Base-by-base conservation (phyloP, 805 yeast species). In the Ogataea pignaliae region DNA sequence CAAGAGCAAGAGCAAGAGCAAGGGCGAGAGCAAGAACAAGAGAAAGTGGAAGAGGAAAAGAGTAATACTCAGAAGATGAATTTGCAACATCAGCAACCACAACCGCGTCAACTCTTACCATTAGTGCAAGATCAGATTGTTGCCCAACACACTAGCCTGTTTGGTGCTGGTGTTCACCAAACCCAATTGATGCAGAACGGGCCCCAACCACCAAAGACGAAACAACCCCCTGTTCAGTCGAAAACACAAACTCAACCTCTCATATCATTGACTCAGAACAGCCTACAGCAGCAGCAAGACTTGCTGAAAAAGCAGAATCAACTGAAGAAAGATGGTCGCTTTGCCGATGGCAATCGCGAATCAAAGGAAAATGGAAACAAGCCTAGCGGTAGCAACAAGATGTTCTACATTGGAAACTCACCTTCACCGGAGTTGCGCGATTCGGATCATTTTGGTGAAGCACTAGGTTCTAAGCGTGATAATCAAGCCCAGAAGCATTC, bases 351-450 rank as follows among this genome's bases (percentile, higher is more conserved):
- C 10, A 29, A 34, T 12, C 40, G 12, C 26, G 16, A 10, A 28
- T 18, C 21, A 5, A 17, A 16, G 6, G 12, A 28, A 13, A 17
- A 26, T 5, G 33, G 16, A 13, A 37, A 40, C 10, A 37, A 39
- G 9, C 15, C 18, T 21, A 16, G 18, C 26, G 45, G 42, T 14
- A 17, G 36, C 31, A 53, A 52, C n/a, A 50, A 49, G 36, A 63
- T 63, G 65, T 63, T 63, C 42, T 63, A 47, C 50, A 56, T 63
- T 30, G 63, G 60, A 37, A 57, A 59, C 38, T 61, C 67, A 2
- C 63, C 65, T 7, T 60, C 65, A 4, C 60, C 64, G 7, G 63
- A 52, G 12, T 42, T 43, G 26, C 44, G 42, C 18, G 52, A 48
- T 10, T 34, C 42, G 12, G 30, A 17, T 34, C 29, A n/a, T 12